A percentile compares a stretch with the other conserved stretches of the same genome.
These are phyloP conservation scores for Forsythia viridissima DNA, from an alignment of 257 asterid genomes.

Conservation along the genomic window DNA sequence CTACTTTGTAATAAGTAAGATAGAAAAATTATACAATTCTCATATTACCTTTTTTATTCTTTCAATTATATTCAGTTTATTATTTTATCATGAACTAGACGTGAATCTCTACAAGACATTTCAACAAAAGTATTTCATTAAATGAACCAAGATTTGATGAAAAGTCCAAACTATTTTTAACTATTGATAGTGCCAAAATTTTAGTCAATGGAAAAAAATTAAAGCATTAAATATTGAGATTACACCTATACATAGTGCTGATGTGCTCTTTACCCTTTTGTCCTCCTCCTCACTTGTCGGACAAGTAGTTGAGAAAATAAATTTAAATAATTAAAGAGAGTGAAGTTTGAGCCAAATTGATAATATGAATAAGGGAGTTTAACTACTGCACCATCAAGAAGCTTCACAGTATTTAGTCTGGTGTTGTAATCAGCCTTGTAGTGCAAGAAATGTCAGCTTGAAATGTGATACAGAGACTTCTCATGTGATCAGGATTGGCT, in stretches of 20 bases:
- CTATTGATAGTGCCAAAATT: neutral
- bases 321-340: neutral
- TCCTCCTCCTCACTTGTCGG: neutral
- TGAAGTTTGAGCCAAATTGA: neutral
- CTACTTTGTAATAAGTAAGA: no score
- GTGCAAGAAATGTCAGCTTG: neutral
- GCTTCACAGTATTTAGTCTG: neutral
- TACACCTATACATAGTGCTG: neutral
- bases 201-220: neutral
- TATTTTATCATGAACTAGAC: neutral
- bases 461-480: neutral
- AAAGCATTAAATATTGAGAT: neutral
- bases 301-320: neutral
- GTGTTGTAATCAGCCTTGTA: neutral
- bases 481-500: neutral
- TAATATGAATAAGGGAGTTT: neutral
- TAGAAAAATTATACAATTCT: no score
- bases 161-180: no score
- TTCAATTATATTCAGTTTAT: no score
- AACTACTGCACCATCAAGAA: neutral
- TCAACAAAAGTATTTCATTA: neutral
- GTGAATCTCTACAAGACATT: neutral
- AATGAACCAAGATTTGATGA: neutral
- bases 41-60: no score
- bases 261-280: neutral